Percentiles rank a stretch among this genome's conserved stretches.
Conservation (phyloP, 495 filamentous ascomycete genomes). For the Neurospora sp. region DNA sequence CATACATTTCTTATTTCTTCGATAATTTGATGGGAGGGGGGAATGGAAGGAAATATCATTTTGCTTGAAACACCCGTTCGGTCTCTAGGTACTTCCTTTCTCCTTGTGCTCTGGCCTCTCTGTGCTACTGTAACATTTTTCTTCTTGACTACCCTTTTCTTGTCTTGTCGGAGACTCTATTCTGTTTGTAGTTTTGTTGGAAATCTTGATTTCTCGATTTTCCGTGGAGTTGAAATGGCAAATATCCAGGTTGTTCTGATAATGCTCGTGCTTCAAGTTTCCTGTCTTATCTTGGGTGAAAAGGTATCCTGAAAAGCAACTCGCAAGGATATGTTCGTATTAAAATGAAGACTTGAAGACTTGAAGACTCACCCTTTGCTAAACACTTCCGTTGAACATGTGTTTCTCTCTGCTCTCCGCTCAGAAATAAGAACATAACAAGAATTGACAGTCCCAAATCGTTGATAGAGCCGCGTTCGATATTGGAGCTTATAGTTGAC, state of each 20-base stretch:
- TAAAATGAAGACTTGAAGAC: too few species aligned
- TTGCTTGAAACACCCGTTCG: neutral
- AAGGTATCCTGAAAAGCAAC: neutral
- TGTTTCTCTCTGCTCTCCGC: neutral
- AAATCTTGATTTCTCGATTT: neutral
- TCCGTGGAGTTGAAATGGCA: neutral
- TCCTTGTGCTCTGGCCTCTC: neutral
- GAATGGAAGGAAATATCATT: neutral
- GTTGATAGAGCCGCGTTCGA: neutral
- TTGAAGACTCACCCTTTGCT: neutral
- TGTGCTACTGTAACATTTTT: neutral
- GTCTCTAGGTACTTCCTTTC: neutral
- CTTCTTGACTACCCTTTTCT: neutral
- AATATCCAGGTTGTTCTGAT: neutral
- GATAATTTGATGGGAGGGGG: neutral
- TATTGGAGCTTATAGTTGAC: neutral
- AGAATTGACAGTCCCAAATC: neutral
- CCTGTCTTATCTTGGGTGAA: neutral
- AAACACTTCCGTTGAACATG: neutral
- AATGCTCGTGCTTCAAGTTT: neutral
- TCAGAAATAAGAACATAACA: neutral
- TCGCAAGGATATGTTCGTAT: neutral
- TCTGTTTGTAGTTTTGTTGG: neutral
- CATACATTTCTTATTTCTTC: neutral
- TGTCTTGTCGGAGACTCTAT: neutral